phyloP scores from a whole-genome alignment of 169 alveolate species.

The Ichthyophthirius multifiliis region DNA sequence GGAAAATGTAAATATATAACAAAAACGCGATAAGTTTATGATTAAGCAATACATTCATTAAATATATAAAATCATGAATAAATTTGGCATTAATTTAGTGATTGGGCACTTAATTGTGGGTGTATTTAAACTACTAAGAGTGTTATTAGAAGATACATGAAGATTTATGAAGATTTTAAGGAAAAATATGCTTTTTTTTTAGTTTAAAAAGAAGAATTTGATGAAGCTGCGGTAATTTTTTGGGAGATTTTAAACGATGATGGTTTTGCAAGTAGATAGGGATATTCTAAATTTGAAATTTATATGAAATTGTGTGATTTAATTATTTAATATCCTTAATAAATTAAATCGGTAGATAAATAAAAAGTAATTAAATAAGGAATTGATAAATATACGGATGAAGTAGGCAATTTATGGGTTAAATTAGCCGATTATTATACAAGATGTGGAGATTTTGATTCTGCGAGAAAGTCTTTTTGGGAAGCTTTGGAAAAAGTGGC shows the following conservation, averaged over 20 bases:
- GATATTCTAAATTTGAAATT: constrained; percentile 74
- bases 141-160: constrained; percentile 78
- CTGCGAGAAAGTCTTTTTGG: constrained; percentile 85
- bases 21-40: constrained; percentile 78
- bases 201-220: constrained; percentile 42
- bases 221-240: constrained; percentile 75
- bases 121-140: constrained; percentile 66
- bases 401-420: constrained; percentile 87
- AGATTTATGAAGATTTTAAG: constrained; percentile 73
- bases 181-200: constrained; percentile 79
- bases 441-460: constrained; percentile 74
- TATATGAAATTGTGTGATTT: constrained; percentile 85
- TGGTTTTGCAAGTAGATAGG: constrained; percentile 66
- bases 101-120: constrained; percentile 72
- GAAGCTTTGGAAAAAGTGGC: constrained; percentile 85
- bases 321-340: constrained; percentile 75
- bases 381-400: constrained; percentile 83
- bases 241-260: constrained; percentile 84
- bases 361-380: constrained; percentile 85
- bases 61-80: constrained; percentile 88
- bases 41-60: constrained; percentile 76
- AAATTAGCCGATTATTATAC: constrained; percentile 84
- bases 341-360: constrained; percentile 44
- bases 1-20: constrained; percentile 70
- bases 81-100: constrained; percentile 81